A percentile compares a stretch with the other conserved stretches of the same genome.
phyloP scores from a whole-genome alignment of 768 basidiomycete species.

The Galerina sulciceps region DNA sequence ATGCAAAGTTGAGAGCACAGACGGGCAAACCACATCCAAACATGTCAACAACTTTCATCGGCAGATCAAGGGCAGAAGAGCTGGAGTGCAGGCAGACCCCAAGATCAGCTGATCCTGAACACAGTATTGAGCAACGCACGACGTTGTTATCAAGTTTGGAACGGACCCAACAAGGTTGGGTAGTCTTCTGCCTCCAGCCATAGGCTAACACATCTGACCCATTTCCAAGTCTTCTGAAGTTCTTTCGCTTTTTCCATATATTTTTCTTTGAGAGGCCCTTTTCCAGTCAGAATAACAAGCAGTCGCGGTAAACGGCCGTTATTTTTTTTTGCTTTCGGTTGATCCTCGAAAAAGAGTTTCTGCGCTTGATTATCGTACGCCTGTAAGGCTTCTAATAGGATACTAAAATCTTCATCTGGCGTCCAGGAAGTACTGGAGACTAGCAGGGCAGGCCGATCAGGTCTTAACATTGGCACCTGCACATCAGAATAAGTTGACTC shows the following conservation, averaged over 20 bases:
- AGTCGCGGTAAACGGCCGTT: constrained; percentile 64
- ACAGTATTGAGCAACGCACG: neutral
- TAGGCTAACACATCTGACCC: constrained; percentile 77
- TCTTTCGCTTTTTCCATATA: constrained; percentile 75
- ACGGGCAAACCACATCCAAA: constrained; percentile 97
- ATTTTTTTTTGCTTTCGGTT: neutral
- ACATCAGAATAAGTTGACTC: constrained; percentile 37
- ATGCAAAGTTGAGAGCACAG: constrained; percentile 84
- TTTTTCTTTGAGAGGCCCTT: constrained; percentile 73
- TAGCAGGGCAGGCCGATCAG: constrained; percentile 82
- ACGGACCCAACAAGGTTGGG: constrained; percentile 78
- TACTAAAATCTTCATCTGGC: constrained; percentile 91
- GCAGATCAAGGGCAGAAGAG: constrained; percentile 88
- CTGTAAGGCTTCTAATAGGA: constrained; percentile 77
- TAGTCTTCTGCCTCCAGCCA: constrained; percentile 95
- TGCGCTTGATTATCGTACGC: constrained; percentile 68
- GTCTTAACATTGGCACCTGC: constrained; percentile 51
- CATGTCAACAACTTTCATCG: constrained; percentile 99
- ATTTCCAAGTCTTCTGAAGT: constrained; percentile 72
- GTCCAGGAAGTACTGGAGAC: constrained; percentile 98
- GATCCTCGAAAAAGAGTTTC: constrained; percentile 19
- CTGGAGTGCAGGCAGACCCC: constrained; percentile 92
- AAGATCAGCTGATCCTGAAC: constrained; percentile 83
- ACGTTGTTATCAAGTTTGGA: neutral
- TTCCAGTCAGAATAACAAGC: constrained; percentile 87